A percentile compares a stretch with the other conserved stretches of the same genome.
phyloP scores from a whole-genome alignment of 371 early-diverging fungal species.

The Mucor circinelloides region DNA sequence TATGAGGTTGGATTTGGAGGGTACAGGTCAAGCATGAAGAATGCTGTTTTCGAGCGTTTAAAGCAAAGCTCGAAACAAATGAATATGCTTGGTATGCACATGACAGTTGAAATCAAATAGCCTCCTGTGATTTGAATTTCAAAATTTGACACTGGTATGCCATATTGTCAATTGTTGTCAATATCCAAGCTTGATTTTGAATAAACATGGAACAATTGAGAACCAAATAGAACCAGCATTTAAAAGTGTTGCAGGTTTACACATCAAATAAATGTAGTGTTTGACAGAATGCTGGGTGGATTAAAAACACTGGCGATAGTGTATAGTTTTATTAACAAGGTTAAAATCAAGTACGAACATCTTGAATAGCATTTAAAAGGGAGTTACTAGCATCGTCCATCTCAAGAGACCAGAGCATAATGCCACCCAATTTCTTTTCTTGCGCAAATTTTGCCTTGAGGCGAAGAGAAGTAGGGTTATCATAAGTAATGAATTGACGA shows the following conservation, averaged over 20 bases:
- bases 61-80: background rate
- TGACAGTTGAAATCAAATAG: background rate
- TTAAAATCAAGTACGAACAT: slow-evolving; percentile 5
- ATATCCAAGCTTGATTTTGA: too few species aligned
- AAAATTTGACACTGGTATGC: too few species aligned
- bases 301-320: background rate
- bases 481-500: slow-evolving; percentile 55
- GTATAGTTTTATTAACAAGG: background rate
- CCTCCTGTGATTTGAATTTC: background rate
- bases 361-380: slow-evolving; percentile 18
- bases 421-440: slow-evolving; percentile 46
- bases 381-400: slow-evolving; percentile 26
- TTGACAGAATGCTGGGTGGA: background rate
- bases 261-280: background rate
- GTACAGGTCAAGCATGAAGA: background rate
- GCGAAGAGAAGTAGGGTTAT: slow-evolving; percentile 46
- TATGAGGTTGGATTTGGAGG: too few species aligned
- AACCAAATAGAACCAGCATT: too few species aligned
- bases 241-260: too few species aligned
- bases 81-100: background rate
- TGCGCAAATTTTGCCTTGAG: slow-evolving; percentile 49
- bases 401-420: slow-evolving; percentile 55
- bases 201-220: too few species aligned
- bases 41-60: background rate
- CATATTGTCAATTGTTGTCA: too few species aligned